These are phyloP conservation scores for Helotiales sp. DNA, from an alignment of 2,329 filamentous ascomycete genomes.

Conservation along the genomic window DNA sequence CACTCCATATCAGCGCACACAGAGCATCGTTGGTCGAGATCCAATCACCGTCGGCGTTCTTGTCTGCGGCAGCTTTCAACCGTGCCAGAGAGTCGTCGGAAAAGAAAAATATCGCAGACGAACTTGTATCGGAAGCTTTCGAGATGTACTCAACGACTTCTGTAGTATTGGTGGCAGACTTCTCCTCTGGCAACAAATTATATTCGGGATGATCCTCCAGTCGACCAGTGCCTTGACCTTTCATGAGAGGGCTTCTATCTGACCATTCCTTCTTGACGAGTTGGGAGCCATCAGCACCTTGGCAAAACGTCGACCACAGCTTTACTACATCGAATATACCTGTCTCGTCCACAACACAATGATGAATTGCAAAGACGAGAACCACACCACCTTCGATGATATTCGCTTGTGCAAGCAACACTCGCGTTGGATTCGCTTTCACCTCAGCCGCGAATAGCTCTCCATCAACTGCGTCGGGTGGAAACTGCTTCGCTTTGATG, in stretches of 20 bases:
- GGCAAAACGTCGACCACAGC: background rate
- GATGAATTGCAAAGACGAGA: background rate
- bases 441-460: background rate
- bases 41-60: background rate
- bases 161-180: background rate
- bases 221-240: conserved; percentile 1
- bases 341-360: conserved; percentile 3
- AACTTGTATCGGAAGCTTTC: background rate
- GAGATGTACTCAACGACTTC: background rate
- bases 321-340: conserved; percentile 4
- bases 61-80: background rate
- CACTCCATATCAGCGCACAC: background rate
- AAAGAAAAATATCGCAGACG: background rate
- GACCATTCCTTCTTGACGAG: conserved; percentile 5
- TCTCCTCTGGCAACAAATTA: background rate
- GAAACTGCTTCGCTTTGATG: background rate
- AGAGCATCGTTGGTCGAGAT: conserved; percentile 6
- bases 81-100: background rate
- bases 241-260: conserved; percentile 1
- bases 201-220: conserved; percentile 4
- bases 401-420: background rate
- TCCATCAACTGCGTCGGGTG: background rate
- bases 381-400: background rate
- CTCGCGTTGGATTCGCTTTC: background rate
- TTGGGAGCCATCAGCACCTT: conserved; percentile 1